Conservation (phyloP, 176 grass and related monocot genomes). For the Chrysopogon serrulatus region DNA sequence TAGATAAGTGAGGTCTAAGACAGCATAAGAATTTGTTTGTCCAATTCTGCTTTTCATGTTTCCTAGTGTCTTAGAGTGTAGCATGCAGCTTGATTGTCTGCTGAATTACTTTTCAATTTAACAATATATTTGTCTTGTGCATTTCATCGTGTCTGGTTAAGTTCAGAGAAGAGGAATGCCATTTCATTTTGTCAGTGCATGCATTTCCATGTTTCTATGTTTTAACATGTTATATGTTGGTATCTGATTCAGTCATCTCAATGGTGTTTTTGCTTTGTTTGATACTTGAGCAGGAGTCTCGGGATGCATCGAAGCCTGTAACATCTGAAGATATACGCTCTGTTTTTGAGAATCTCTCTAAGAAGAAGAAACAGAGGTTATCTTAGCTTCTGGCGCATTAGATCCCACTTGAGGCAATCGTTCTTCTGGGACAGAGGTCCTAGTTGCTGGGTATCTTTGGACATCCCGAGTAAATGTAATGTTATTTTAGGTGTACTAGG, state of each 20-base stretch:
- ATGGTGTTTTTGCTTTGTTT: not conserved
- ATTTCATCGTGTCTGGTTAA: not conserved
- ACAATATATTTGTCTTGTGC: not conserved
- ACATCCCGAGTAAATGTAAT: not conserved
- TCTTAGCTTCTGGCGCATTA: not conserved
- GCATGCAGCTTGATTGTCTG: not conserved
- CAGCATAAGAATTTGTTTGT: not conserved
- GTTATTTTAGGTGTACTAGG: constrained; percentile 6
- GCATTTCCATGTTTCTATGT: not conserved
- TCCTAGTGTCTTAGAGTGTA: not conserved
- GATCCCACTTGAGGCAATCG: not conserved
- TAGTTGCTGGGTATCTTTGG: not conserved
- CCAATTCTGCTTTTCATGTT: not conserved
- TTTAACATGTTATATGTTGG: not conserved
- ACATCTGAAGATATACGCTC: constrained; percentile 74
- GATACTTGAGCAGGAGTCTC: constrained; percentile 61
- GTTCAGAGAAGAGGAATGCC: not conserved
- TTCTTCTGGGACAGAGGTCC: not conserved
- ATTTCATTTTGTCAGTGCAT: not conserved
- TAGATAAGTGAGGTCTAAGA: not conserved
- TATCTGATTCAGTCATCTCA: constrained; percentile 9
- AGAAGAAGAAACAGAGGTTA: constrained; percentile 91
- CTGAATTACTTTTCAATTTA: not conserved
- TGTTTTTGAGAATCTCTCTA: constrained; percentile 85
- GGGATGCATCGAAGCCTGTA: constrained; percentile 66